phyloP scores from a whole-genome alignment of 2,329 filamentous ascomycete genomes.

The Aspergillus quadrilineatus region DNA sequence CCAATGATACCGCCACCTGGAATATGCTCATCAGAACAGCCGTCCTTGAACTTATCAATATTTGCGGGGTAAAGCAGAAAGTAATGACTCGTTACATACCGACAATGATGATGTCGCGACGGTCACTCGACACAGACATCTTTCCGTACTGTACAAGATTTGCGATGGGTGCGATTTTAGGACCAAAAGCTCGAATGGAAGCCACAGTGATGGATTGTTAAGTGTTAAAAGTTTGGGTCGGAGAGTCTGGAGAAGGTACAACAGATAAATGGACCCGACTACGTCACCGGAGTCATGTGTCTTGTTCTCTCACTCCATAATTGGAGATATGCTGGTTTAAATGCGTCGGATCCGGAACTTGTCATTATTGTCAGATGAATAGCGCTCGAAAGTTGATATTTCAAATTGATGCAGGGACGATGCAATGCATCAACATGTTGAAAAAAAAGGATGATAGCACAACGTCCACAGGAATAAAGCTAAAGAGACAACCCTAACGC shows the following conservation, averaged over 20 bases:
- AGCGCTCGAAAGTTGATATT: not conserved
- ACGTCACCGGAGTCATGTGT: conserved; percentile 37
- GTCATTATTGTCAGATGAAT: not conserved
- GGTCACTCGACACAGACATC: conserved; percentile 32
- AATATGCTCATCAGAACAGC: conserved; percentile 13
- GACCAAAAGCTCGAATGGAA: conserved; percentile 19
- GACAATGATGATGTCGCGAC: conserved; percentile 43
- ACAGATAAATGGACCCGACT: conserved; percentile 12
- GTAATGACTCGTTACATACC: conserved; percentile 29
- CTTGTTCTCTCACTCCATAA: conserved; percentile 1
- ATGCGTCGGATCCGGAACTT: not conserved
- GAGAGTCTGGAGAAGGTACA: not conserved
- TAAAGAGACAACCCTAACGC: conserved; percentile 25
- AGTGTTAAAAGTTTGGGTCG: not conserved
- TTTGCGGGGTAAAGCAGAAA: conserved; percentile 25
- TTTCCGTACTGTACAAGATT: conserved; percentile 18
- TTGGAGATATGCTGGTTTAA: not conserved
- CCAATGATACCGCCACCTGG: conserved; percentile 90
- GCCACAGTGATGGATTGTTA: conserved; percentile 23
- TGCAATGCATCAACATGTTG: conserved; percentile 5
- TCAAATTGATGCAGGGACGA: not conserved
- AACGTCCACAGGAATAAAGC: not conserved
- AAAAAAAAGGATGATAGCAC: not conserved
- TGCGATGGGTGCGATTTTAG: conserved; percentile 9
- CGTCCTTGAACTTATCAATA: conserved; percentile 1